Evolutionary conservation across 768 basidiomycete genomes (phyloP).

Genomic region (Pleurotus cornucopiae): DNA sequence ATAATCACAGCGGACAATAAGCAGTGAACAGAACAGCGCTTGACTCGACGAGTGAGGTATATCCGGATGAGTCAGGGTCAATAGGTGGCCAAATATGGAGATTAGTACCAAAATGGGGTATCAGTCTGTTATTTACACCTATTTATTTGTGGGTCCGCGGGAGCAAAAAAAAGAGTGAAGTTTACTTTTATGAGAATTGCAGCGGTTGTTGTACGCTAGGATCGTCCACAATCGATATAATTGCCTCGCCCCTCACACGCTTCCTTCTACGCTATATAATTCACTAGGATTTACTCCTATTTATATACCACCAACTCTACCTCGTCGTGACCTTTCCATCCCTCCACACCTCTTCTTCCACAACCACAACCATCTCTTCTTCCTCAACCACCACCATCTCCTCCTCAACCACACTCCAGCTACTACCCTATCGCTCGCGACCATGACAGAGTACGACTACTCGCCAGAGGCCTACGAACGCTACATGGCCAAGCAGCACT

Average conservation of each 20-base stretch:
- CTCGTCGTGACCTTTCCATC: not conserved
- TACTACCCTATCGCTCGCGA: not conserved
- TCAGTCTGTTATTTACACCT: no score
- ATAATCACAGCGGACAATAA: no score
- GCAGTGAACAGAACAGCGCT: no score
- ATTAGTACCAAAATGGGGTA: no score
- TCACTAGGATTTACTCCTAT: not conserved
- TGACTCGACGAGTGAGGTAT: no score
- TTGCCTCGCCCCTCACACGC: slow-evolving; percentile 8
- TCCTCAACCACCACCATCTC: not conserved
- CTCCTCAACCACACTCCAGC: not conserved
- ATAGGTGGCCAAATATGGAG: no score
- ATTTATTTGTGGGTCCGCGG: not conserved
- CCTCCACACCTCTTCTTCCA: not conserved
- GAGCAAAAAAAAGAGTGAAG: not conserved
- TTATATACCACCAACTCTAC: not conserved
- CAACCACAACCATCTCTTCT: not conserved
- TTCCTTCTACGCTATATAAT: not conserved
- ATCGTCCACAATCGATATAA: not conserved
- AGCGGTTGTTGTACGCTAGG: not conserved
- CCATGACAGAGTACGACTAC: slow-evolving; percentile 17
- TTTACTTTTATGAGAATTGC: not conserved
- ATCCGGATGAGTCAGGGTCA: no score
- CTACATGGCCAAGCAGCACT: slow-evolving; percentile 9
- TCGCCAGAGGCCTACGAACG: slow-evolving; percentile 12